Evolutionary conservation across 805 yeast species (phyloP), one percentile per base, ranked within the genome.

Genomic region (Candida michaelii): DNA sequence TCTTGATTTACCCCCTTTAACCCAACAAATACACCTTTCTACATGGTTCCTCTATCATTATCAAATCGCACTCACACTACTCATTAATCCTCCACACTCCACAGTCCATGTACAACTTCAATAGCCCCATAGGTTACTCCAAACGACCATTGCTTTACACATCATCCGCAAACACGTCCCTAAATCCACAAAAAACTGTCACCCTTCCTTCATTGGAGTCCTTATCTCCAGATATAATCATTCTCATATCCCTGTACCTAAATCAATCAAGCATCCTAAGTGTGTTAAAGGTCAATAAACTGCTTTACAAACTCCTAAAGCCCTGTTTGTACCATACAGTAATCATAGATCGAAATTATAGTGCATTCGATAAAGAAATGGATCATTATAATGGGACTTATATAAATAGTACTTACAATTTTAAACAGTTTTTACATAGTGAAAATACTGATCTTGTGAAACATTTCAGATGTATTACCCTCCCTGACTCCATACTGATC

Each of bases 401-500:
- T 25, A 44, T 49, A 6, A 46, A 46, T n/a, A 59, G 65, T 45
- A 56, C 65, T 11, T 69, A 64, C 55, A 71, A 63, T 39, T 59
- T 74, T 38, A 69, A 70, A 48, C 56, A 53, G 33, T 65, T 73
- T 31, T 49, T 71, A 34, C 46, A 25, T 18, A 52, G 53, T 31
- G 45, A 49, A 4, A 23, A 18, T n/a, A 44, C 42, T 10, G 23
- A 36, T 9, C 36, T 21, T 8, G 54, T 68, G 3, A 50, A 50
- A 31, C 47, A 51, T 12, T 48, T 75, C 16, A 63, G 59, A 35
- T 60, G 71, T 38, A 51, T 65, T 1, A 53, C 56, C 17, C 48
- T 75, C 4, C 79, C 79, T 0, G 75, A 72, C 45, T 68, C 73
- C 17, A 59, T 71, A 19, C 63, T 66, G 31, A 55, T 63, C 0